Evolutionary conservation across 768 basidiomycete genomes (phyloP).

Genomic region (Mycena vulgaris): DNA sequence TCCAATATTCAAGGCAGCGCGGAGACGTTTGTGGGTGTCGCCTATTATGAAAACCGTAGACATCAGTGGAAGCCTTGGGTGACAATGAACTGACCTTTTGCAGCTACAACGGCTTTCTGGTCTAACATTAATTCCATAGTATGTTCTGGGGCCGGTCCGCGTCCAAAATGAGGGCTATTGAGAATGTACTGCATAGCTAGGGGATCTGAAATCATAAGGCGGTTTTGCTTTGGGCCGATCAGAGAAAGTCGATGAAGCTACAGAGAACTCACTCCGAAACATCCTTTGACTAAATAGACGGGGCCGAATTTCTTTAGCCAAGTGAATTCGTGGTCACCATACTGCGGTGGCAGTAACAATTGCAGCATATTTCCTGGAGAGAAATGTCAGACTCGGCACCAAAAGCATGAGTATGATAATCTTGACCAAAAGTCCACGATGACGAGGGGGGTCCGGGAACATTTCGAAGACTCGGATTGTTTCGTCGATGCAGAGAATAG

Average conservation of each 20-base stretch:
- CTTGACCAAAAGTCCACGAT: slow-evolving; percentile 17
- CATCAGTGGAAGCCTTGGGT: no score
- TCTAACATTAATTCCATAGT: no score
- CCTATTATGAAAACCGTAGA: slow-evolving; percentile 2
- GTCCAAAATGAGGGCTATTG: neutral
- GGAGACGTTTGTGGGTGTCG: slow-evolving; percentile 21
- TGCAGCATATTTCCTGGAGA: slow-evolving; percentile 7
- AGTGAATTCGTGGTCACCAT: slow-evolving; percentile 18
- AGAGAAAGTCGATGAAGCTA: neutral
- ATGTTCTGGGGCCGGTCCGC: no score
- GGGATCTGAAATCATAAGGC: neutral
- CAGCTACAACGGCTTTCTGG: no score
- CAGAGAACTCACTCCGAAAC: slow-evolving; percentile 16
- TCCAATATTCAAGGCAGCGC: slow-evolving; percentile 17
- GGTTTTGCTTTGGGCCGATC: slow-evolving; percentile 8
- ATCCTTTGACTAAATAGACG: neutral
- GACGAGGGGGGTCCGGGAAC: neutral
- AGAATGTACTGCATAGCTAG: slow-evolving; percentile 1
- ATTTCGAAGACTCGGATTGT: slow-evolving; percentile 2
- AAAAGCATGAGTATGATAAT: neutral
- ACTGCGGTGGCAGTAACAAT: neutral
- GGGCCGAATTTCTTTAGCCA: slow-evolving; percentile 10
- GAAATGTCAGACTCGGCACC: neutral
- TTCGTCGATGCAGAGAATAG: slow-evolving; percentile 14
- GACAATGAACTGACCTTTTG: no score